Percentiles rank a stretch among this genome's conserved stretches.
Evolutionary conservation across 164 flowering plant species (phyloP).

Genomic region (Warburgia ugandensis): DNA sequence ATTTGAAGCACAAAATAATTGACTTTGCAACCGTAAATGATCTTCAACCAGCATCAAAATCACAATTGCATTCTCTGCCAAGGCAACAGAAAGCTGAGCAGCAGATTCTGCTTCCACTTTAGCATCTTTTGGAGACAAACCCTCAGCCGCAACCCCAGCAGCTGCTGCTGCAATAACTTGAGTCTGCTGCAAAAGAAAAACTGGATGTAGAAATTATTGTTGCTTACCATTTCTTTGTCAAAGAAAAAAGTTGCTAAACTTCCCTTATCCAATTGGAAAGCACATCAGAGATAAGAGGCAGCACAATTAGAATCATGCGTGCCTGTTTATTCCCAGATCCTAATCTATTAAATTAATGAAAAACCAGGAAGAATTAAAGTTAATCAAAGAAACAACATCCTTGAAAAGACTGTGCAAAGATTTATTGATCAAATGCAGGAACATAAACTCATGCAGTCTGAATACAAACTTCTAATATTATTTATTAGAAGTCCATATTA

Average conservation of each 20-base stretch:
- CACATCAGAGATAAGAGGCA: constrained; percentile 1
- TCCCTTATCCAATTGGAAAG: background rate
- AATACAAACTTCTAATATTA: background rate
- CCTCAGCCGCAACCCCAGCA: constrained; percentile 99
- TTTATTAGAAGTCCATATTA: no score
- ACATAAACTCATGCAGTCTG: background rate
- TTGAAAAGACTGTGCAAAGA: background rate
- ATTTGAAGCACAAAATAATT: constrained; percentile 42
- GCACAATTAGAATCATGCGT: background rate
- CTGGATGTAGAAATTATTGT: constrained; percentile 26
- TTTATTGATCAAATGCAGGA: background rate
- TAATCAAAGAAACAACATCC: background rate
- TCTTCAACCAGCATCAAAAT: constrained; percentile 98
- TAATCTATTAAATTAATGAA: no score
- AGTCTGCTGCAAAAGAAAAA: constrained; percentile 58
- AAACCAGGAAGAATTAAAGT: background rate
- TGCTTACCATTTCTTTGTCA: constrained; percentile 4
- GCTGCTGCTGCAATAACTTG: constrained; percentile 99
- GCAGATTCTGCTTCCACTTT: constrained; percentile 91
- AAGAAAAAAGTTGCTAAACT: background rate
- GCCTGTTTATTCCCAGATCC: background rate
- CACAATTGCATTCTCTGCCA: constrained; percentile 98
- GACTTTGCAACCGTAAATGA: constrained; percentile 93
- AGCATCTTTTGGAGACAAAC: constrained; percentile 75
- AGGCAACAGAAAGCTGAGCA: constrained; percentile 94